Evolutionary conservation across 306 rosid species (phyloP).

Genomic region (Fagus sylvatica): DNA sequence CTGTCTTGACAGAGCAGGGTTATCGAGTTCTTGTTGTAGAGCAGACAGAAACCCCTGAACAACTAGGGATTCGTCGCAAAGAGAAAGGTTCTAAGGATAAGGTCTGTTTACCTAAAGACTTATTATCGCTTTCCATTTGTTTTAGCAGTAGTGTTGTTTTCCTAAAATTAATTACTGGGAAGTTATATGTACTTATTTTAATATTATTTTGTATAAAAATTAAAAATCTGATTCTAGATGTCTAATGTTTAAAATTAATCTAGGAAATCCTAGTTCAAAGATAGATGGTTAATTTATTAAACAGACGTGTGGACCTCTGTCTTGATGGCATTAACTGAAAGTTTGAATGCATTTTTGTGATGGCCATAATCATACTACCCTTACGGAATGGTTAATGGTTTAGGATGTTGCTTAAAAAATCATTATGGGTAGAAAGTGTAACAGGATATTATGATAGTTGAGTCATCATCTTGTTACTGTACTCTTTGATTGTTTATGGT

Average conservation of each 20-base stretch:
- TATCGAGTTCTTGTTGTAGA: conserved; percentile 93
- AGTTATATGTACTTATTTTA: neutral
- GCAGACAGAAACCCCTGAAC: conserved; percentile 98
- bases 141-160: neutral
- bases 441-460: neutral
- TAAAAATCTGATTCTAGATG: neutral
- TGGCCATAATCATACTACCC: neutral
- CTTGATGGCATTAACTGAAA: neutral
- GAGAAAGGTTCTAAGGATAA: conserved; percentile 89
- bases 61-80: conserved; percentile 83
- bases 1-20: conserved; percentile 56
- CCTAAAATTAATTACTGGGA: neutral
- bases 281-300: neutral
- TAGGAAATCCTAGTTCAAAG: conserved; percentile 2
- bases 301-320: neutral
- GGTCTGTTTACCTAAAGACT: conserved; percentile 36
- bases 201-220: neutral
- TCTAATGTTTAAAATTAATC: neutral
- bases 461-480: neutral
- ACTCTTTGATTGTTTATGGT: neutral
- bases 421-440: neutral
- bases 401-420: neutral
- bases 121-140: neutral
- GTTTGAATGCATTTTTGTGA: neutral
- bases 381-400: neutral